A percentile compares a stretch with the other conserved stretches of the same genome.
Conservation (phyloP, 2,329 filamentous ascomycete species). For the Lizonia empirigonia region DNA sequence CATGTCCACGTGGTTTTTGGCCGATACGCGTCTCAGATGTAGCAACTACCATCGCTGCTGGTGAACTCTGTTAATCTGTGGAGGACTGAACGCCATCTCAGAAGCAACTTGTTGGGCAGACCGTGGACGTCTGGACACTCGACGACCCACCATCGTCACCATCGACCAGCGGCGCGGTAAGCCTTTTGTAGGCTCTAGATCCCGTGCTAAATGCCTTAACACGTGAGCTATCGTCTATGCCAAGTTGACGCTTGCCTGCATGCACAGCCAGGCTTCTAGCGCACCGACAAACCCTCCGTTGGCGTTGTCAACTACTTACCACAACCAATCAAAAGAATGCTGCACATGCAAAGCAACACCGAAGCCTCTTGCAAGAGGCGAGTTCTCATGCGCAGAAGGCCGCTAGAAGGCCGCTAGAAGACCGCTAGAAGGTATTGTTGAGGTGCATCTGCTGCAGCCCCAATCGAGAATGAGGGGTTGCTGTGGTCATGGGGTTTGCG, state of each 20-base stretch:
- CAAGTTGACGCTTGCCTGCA: slow-evolving; percentile 5
- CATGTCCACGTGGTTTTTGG: neutral
- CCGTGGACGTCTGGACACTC: neutral
- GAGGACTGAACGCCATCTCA: neutral
- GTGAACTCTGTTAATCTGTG: neutral
- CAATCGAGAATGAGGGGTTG: slow-evolving; percentile 7
- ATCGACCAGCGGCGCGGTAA: slow-evolving; percentile 9
- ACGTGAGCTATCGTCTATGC: slow-evolving; percentile 14
- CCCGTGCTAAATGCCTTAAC: slow-evolving; percentile 9
- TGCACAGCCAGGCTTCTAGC: slow-evolving; percentile 9
- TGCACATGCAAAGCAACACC: neutral
- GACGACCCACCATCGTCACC: slow-evolving; percentile 12
- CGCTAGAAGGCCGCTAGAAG: slow-evolving; percentile 16
- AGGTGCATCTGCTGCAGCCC: neutral
- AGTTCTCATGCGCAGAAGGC: slow-evolving; percentile 10
- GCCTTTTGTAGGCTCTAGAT: slow-evolving; percentile 16
- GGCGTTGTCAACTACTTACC: neutral
- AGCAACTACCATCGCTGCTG: neutral
- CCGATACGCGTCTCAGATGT: neutral
- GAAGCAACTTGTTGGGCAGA: neutral
- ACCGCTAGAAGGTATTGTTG: slow-evolving; percentile 12
- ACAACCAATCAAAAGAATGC: slow-evolving; percentile 5
- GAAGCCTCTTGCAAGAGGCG: slow-evolving; percentile 4
- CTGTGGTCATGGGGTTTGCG: neutral
- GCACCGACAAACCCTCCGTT: slow-evolving; percentile 19